Evolutionary conservation across 257 asterid genomes (phyloP), one percentile per base, ranked within the genome.

Genomic region (Parsonsia alboflavescens): DNA sequence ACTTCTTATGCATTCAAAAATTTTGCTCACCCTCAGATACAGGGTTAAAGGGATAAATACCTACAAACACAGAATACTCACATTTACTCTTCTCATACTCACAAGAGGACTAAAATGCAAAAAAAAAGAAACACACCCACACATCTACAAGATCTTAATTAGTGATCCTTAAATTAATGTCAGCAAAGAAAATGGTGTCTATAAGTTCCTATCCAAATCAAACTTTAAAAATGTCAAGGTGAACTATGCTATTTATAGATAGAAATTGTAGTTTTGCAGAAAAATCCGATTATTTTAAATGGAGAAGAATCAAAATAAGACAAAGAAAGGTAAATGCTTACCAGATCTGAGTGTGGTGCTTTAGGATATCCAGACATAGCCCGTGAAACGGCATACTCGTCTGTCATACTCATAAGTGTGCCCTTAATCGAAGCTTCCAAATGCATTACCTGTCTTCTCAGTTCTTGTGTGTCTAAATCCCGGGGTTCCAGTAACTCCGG

Each of bases 281-380:
- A 13, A 44, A 63, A 24, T 58, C 22, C 12, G 21, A 21, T 17
- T 1, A 2, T 19, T 22, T 22, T 16, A 73, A 19, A 33, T 12
- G 22, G 4, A 62, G 15, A 33, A 6, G 41, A 66, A 62, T 49
- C n/a, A 2, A 33, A 33, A 33, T 33, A 1, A 33, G 39, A 62
- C 41, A 28, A 36, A 64, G 2, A 64, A 36, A 10, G 68, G 36
- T 65, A 58, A 71, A 33, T 16, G 41, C 92, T 87, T 88, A 93
- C 97, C 64, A 90, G 81, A 84, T 89, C 89, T 5, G 97, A 92
- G 73, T 53, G 61, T 17, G 97, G 98, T 58, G 97, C 97, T 83
- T 94, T 85, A 59, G 97, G 92, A 77, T 90, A 94, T 74, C 83
- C 81, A 59, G 95, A 83, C 97, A 94, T 88, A 63, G 98, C 97